Evolutionary conservation across 371 early-diverging fungal species (phyloP).

Genomic region (Mucor indicus): DNA sequence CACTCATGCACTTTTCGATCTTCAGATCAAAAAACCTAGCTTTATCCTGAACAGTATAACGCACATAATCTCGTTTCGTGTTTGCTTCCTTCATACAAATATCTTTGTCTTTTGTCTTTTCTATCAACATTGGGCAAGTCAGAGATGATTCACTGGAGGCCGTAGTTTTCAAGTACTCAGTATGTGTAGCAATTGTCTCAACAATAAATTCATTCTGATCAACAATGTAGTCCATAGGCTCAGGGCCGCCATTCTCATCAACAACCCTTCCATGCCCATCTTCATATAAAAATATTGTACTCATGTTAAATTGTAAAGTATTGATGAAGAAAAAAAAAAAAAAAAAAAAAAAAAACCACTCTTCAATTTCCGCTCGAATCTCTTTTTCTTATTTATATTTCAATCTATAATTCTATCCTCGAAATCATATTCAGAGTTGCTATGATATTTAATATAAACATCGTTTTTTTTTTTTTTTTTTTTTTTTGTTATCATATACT

Average conservation of each 20-base stretch:
- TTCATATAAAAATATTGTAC: slow-evolving; percentile 16
- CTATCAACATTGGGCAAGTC: slow-evolving; percentile 6
- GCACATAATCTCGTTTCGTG: slow-evolving; percentile 13
- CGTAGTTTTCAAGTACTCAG: slow-evolving; percentile 4
- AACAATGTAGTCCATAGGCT: slow-evolving; percentile 20
- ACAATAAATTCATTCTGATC: slow-evolving; percentile 14
- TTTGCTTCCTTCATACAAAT: slow-evolving; percentile 16
- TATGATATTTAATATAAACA: too few species aligned
- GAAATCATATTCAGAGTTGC: too few species aligned
- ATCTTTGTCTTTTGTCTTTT: slow-evolving; percentile 15
- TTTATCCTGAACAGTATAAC: slow-evolving; percentile 15
- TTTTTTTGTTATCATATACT: too few species aligned
- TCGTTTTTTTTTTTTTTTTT: too few species aligned
- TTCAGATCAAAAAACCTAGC: slow-evolving; percentile 12
- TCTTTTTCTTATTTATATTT: too few species aligned
- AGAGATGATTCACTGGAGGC: slow-evolving; percentile 6
- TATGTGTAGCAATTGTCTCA: slow-evolving; percentile 12
- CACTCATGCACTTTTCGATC: slow-evolving; percentile 13
- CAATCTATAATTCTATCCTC: too few species aligned
- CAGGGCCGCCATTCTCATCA: slow-evolving; percentile 22
- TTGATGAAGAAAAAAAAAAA: slow-evolving; percentile 12
- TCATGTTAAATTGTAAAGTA: slow-evolving; percentile 12
- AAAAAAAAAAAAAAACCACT: slow-evolving; percentile 2
- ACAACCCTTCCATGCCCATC: slow-evolving; percentile 14
- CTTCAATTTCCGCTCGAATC: too few species aligned